Evolutionary conservation across 208 protist genomes (phyloP), one percentile per base, ranked within the genome.

Genomic region (Trypanosoma vivax): DNA sequence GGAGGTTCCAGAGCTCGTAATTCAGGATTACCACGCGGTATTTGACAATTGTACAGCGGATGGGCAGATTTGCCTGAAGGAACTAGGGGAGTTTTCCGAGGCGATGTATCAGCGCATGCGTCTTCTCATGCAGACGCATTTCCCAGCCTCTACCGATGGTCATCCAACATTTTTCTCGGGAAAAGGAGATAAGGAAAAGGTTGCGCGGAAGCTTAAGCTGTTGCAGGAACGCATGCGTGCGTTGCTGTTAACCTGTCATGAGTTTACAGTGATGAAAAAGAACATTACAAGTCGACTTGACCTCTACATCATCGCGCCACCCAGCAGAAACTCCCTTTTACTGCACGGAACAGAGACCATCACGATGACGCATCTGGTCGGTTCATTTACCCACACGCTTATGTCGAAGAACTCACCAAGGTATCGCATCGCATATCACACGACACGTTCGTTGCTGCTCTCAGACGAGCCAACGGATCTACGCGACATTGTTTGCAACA

Each of bases 251-350:
- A 38, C 38, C 9, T 55, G 53, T 43, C 50, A 40, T 13, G 39
- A 63, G 1, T 28, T 28, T 53, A 28, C 46, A 5, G 28, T 66
- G 27, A 41, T 45, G n/a, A 60, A 63, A 35, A 91, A 86, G 65
- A 77, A 54, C 52, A 53, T 91, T 18, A 78, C 62, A 3, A 81
- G 84, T 52, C 76, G 76, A 28, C 56, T 91, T 38, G 54, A 81
- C 24, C 62, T 88, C 1, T 91, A 91, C 60, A 56, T 79, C 25
- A 67, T 78, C n/a, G 77, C 79, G 24, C 83, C 83, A n/a, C 76
- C 71, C 11, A 88, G 83, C 43, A 75, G 83, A 51, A 91, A 91
- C 65, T 57, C 57, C 10, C 61, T 91, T 21, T 24, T 84, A 2
- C 27, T 91, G 28, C 65, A 83, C 53, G 57, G 73, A 40, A 38